Base-by-base conservation (phyloP, 345 rosid genomes). In the Heritiera littoralis region DNA sequence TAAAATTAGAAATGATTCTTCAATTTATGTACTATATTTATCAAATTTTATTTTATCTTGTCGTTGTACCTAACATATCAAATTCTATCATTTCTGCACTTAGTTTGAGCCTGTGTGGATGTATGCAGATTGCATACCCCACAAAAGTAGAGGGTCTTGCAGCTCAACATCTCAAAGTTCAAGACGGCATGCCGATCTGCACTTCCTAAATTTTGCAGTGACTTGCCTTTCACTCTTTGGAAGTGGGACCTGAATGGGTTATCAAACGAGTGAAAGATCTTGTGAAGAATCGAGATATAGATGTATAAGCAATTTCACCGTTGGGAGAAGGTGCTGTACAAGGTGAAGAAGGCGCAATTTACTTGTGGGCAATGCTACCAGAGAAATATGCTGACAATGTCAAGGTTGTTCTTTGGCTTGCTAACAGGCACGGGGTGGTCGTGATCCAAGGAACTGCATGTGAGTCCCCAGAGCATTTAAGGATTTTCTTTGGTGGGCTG, bases 291-390 rank as follows among this genome's bases (percentile, higher is more conserved):
- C 84, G 89, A 73, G 94, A 94, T 79, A 89, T 94, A 23, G 88
- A 94, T n/a, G 68, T 55, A 72, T 86, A 91, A 74, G 97, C 98
- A 8, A 93, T 96, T 55, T 86, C 90, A 30, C 98, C 98, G 2
- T 79, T 96, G 30, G 98, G 99, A 18, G 84, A 89, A 77, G 93
- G 78, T 30, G 88, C 91, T 2, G 88, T 94, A 15, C 92, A 85
- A 83, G 99, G 99, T 12, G 98, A 98, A 78, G 99, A 96, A 85
- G 98, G 99, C 2, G 97, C 94, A 18, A 90, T 96, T 8, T 96
- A 96, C 92, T 58, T 96, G 76, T 96, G 98, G 99, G 98, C 92
- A 3, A 94, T 82, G 81, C 92, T 96, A 73, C 98, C 98, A 0
- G 92, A 91, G 20, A 72, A 84, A 66, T 69, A 81, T 18, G 15